Percentiles rank a stretch among this genome's conserved stretches.
Evolutionary conservation across 495 filamentous ascomycete genomes (phyloP).

Genomic region (Xylaria sp.): DNA sequence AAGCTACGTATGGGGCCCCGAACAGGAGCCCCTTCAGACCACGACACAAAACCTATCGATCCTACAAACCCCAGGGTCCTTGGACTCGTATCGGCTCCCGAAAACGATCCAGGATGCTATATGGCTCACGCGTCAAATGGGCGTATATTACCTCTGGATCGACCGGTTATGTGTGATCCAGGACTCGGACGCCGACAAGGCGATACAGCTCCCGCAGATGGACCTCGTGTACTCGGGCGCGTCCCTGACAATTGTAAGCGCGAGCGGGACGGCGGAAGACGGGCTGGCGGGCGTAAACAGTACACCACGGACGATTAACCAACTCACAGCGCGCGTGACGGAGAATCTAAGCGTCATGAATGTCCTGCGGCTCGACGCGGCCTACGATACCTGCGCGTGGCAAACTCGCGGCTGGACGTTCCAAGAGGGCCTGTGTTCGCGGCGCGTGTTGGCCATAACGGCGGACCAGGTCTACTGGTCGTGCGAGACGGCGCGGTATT

Average conservation of each 20-base stretch:
- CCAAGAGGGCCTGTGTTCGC: slow-evolving; percentile 47
- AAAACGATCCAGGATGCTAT: slow-evolving; percentile 39
- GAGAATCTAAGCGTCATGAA: slow-evolving; percentile 12
- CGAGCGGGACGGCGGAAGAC: not conserved
- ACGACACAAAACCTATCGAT: slow-evolving; percentile 25
- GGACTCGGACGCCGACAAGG: slow-evolving; percentile 37
- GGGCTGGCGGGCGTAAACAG: not conserved
- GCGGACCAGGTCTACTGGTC: slow-evolving; percentile 41
- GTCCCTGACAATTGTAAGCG: slow-evolving; percentile 42
- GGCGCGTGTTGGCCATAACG: slow-evolving; percentile 42
- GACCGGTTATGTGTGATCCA: slow-evolving; percentile 49
- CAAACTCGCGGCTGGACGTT: slow-evolving; percentile 50
- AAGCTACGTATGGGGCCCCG: slow-evolving; percentile 38
- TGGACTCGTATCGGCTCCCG: not conserved
- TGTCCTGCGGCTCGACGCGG: not conserved
- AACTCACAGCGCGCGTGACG: not conserved
- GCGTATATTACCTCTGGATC: slow-evolving; percentile 47
- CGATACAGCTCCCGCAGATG: slow-evolving; percentile 41
- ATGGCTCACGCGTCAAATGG: slow-evolving; percentile 34
- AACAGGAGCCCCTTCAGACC: slow-evolving; percentile 16
- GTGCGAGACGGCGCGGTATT: slow-evolving; percentile 29
- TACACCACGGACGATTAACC: not conserved
- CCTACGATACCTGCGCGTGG: slow-evolving; percentile 38
- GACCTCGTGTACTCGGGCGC: slow-evolving; percentile 38
- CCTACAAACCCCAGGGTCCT: not conserved